A percentile compares a stretch with the other conserved stretches of the same genome.
These are phyloP conservation scores for Planoprotostelium fungivorum DNA, from an alignment of 78 protist species.

Conservation along the genomic window DNA sequence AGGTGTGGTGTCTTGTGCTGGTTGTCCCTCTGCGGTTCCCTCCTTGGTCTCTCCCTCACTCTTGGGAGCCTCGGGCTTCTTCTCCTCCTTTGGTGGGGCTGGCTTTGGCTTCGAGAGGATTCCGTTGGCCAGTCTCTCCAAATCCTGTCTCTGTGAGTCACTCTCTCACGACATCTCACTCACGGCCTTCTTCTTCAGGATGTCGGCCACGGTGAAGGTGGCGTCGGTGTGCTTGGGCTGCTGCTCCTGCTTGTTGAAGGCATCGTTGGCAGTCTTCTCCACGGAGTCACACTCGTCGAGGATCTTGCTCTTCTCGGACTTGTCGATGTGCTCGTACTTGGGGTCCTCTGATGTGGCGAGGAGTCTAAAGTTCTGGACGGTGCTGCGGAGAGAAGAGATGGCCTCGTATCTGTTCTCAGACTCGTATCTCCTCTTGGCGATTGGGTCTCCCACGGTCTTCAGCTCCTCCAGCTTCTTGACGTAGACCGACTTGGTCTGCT, in stretches of 20 bases:
- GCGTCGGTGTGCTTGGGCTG: conserved; percentile 24
- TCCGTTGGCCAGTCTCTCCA: conserved; percentile 21
- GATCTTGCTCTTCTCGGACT: conserved; percentile 41
- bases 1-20: neutral
- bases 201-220: conserved; percentile 28
- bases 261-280: conserved; percentile 13
- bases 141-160: neutral
- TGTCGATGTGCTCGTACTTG: conserved; percentile 49
- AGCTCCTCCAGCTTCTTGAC: conserved; percentile 45
- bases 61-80: conserved; percentile 12
- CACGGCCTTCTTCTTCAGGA: conserved; percentile 6
- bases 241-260: conserved; percentile 26
- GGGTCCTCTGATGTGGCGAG: conserved; percentile 20
- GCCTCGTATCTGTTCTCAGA: conserved; percentile 28
- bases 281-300: conserved; percentile 20
- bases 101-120: conserved; percentile 51
- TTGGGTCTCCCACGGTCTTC: conserved; percentile 35
- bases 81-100: conserved; percentile 10
- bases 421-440: conserved; percentile 21
- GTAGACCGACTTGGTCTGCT: conserved; percentile 71
- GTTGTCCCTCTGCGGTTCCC: conserved; percentile 1
- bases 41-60: neutral
- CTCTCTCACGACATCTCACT: too few relatives aligned
- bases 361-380: conserved; percentile 9
- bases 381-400: conserved; percentile 1